A percentile compares a stretch with the other conserved stretches of the same genome.
phyloP scores from a whole-genome alignment of 371 early-diverging fungal species.

The Mortierella sp. region DNA sequence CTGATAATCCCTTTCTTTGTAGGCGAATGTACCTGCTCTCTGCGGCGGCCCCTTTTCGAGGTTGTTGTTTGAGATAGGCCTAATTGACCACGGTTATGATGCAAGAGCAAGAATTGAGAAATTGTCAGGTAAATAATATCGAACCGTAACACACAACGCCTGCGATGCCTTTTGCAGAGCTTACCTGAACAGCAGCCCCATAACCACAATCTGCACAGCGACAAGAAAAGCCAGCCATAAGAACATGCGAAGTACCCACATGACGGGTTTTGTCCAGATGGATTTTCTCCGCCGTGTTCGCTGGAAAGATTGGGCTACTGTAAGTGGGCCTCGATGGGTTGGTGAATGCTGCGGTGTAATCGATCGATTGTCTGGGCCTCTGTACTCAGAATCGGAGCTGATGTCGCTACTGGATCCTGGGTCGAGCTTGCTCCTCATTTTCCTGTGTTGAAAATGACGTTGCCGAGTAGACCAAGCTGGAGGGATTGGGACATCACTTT shows the following conservation, averaged over 20 bases:
- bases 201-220: conserved; percentile 23
- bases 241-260: conserved; percentile 1
- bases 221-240: conserved; percentile 20
- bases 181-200: conserved; percentile 37
- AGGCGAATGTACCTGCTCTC: conserved; percentile 1
- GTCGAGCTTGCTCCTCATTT: not conserved
- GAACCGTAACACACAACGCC: not conserved
- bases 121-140: not conserved
- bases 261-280: not conserved
- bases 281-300: not conserved
- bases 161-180: not conserved
- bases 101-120: not conserved
- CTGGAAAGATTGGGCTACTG: not conserved
- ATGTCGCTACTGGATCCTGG: not conserved
- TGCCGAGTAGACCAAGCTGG: not conserved
- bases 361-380: conserved; percentile 23
- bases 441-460: not conserved
- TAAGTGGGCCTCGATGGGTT: no score
- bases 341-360: not conserved
- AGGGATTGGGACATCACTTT: not conserved
- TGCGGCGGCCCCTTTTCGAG: not conserved
- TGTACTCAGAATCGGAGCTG: conserved; percentile 29
- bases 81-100: not conserved
- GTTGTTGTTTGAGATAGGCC: not conserved
- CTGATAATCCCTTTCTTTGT: conserved; percentile 31